Evolutionary conservation across 805 yeast species (phyloP).

Genomic region (Cyberlindnera euphorbiae): DNA sequence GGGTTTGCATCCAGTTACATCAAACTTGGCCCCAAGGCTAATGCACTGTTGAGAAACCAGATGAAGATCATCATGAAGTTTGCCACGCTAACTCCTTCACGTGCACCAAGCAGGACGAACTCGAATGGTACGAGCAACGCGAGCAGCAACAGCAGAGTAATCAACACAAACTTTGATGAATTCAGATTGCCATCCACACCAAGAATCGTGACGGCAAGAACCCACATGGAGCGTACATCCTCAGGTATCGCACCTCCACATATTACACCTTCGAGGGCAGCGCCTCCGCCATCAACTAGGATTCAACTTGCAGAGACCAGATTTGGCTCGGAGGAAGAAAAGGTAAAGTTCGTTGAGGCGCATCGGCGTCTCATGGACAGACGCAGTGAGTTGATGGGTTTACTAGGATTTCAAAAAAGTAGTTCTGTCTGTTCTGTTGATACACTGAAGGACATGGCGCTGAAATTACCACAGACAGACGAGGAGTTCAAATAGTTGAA

Average conservation of each 20-base stretch:
- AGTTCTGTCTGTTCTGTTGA: conserved; percentile 33
- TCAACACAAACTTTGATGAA: conserved; percentile 8
- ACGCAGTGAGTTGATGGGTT: conserved; percentile 39
- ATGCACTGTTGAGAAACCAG: conserved; percentile 38
- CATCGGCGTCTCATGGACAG: conserved; percentile 32
- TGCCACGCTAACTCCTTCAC: conserved; percentile 15
- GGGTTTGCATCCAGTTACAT: conserved; percentile 82
- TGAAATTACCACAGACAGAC: conserved; percentile 46
- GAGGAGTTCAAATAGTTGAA: conserved; percentile 40
- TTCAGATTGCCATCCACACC: conserved; percentile 24
- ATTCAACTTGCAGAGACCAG: conserved; percentile 19
- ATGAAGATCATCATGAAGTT: conserved; percentile 50
- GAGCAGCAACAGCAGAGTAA: conserved; percentile 2
- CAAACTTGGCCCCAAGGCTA: conserved; percentile 53
- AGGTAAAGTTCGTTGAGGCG: conserved; percentile 14
- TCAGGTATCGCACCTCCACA: conserved; percentile 12
- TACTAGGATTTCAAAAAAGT: conserved; percentile 32
- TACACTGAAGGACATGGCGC: conserved; percentile 51
- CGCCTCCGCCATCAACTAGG: conserved; percentile 16
- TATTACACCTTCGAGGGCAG: conserved; percentile 11
- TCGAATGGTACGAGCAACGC: neutral
- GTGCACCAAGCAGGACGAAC: conserved; percentile 6
- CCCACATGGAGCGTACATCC: conserved; percentile 22
- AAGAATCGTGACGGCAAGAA: conserved; percentile 20
- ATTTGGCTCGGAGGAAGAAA: conserved; percentile 22